Conservation (phyloP, 768 basidiomycete species). For the Kwoniella heveanensis region DNA sequence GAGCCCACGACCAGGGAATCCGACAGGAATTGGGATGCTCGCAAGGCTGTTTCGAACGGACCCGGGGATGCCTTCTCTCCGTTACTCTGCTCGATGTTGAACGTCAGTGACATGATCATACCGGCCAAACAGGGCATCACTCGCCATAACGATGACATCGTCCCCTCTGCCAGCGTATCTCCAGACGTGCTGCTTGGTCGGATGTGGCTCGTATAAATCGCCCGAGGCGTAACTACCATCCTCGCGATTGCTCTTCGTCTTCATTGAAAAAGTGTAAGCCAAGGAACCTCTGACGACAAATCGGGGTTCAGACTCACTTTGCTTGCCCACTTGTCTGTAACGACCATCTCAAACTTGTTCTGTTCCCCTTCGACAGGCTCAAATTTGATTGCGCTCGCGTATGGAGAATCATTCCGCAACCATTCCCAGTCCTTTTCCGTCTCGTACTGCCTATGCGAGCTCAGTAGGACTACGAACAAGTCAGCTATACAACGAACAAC, state of each 20-base stretch:
- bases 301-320: constrained; percentile 59
- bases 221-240: constrained; percentile 64
- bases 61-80: constrained; percentile 65
- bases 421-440: constrained; percentile 64
- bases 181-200: constrained; percentile 57
- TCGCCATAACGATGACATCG: constrained; percentile 60
- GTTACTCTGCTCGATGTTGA: constrained; percentile 53
- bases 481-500: too few species aligned
- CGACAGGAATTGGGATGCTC: constrained; percentile 58
- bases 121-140: constrained; percentile 16
- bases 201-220: constrained; percentile 62
- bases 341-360: constrained; percentile 60
- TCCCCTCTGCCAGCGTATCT: constrained; percentile 62
- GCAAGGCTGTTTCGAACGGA: constrained; percentile 62
- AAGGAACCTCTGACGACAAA: too few species aligned
- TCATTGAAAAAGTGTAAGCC: too few species aligned
- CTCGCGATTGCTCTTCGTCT: constrained; percentile 59
- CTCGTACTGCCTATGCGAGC: constrained; percentile 60
- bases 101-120: too few species aligned
- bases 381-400: constrained; percentile 40
- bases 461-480: constrained; percentile 48
- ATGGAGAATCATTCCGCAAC: constrained; percentile 56
- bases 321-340: constrained; percentile 61
- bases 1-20: constrained; percentile 64
- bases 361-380: constrained; percentile 50